Evolutionary conservation across 106 monocot genomes (phyloP).

Genomic region (Vanilla planifolia): DNA sequence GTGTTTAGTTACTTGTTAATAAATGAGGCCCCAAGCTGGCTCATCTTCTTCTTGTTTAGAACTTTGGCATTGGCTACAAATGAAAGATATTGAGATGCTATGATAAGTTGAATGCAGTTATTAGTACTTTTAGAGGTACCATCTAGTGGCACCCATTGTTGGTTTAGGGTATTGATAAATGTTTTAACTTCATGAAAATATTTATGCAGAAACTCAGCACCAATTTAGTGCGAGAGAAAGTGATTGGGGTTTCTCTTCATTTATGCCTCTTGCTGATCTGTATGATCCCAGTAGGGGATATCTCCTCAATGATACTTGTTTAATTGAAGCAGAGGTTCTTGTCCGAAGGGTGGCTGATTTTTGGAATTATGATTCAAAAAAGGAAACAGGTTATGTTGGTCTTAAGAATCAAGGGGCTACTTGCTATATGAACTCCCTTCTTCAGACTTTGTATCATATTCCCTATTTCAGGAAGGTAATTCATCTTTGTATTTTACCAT

Average conservation of each 20-base stretch:
- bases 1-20: no score
- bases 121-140: not conserved
- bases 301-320: constrained; percentile 85
- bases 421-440: constrained; percentile 99
- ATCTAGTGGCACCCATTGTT: no score
- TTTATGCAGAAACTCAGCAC: constrained; percentile 83
- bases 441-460: constrained; percentile 96
- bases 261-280: constrained; percentile 90
- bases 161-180: no score
- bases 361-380: constrained; percentile 97
- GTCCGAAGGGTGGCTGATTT: constrained; percentile 82
- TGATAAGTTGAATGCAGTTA: not conserved
- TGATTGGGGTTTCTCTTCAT: constrained; percentile 99
- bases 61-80: not conserved
- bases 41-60: no score
- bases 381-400: constrained; percentile 98
- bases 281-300: constrained; percentile 84
- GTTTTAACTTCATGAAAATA: no score
- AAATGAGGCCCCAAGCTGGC: no score
- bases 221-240: constrained; percentile 92
- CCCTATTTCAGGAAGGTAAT: constrained; percentile 96
- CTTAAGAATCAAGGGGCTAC: constrained; percentile 99
- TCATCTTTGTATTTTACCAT: not conserved
- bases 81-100: not conserved
- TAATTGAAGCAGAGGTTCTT: constrained; percentile 93